phyloP scores from a whole-genome alignment of 2,329 filamentous ascomycete species.

The Alternaria brassicicola region DNA sequence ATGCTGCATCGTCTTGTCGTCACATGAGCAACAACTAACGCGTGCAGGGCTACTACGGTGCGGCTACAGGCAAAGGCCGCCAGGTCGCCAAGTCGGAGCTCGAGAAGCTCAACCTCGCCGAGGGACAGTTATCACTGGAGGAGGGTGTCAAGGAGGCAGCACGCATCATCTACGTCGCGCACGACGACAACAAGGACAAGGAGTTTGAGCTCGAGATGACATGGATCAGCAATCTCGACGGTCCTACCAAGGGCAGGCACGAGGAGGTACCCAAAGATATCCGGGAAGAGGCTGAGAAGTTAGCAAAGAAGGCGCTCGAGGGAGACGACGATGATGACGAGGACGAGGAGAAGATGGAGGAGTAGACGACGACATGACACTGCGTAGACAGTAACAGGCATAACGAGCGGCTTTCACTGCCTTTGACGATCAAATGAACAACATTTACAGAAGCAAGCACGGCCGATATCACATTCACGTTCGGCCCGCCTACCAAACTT shows the following conservation, averaged over 20 bases:
- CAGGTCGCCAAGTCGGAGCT: constrained; percentile 98
- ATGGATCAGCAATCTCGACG: constrained; percentile 86
- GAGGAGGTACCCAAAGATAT: constrained; percentile 91
- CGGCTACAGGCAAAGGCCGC: constrained; percentile 93
- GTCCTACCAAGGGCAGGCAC: constrained; percentile 90
- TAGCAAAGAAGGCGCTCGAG: constrained; percentile 89
- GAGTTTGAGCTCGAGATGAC: constrained; percentile 99
- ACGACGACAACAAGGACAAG: constrained; percentile 99
- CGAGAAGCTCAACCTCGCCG: constrained; percentile 91
- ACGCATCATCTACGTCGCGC: constrained; percentile 94
- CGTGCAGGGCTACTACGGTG: constrained; percentile 88
- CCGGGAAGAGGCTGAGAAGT: constrained; percentile 86
- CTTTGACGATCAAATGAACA: constrained; percentile 23
- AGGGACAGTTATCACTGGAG: constrained; percentile 75
- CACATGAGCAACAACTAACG: constrained; percentile 3
- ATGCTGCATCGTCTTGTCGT: constrained; percentile 28
- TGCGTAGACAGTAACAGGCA: constrained; percentile 36
- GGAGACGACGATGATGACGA: constrained; percentile 84
- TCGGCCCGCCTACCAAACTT: constrained; percentile 3
- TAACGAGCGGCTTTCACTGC: constrained; percentile 32
- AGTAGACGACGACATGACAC: constrained; percentile 58
- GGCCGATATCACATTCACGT: background rate
- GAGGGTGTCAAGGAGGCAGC: constrained; percentile 96
- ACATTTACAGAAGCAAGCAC: constrained; percentile 7
- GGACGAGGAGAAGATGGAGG: constrained; percentile 84